Conservation (phyloP, 2,329 filamentous ascomycete genomes). For the Neodidymelliopsis sp. region DNA sequence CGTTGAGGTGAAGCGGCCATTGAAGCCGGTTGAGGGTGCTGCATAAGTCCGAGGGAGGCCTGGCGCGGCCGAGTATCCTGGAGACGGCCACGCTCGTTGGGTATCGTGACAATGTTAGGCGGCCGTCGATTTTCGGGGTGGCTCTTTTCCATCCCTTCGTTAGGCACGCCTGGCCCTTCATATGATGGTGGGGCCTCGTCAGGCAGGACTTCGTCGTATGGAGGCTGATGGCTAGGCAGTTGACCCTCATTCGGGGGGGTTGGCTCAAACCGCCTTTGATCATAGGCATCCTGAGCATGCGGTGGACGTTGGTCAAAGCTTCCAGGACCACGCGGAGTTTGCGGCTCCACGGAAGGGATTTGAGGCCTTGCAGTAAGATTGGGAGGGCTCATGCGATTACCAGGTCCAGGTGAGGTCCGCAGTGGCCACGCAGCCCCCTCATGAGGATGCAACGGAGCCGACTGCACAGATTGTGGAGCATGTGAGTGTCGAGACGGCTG, state of each 20-base stretch:
- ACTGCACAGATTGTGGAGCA: constrained; percentile 32
- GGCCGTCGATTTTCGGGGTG: constrained; percentile 37
- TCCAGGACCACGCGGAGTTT: constrained; percentile 29
- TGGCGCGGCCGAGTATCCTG: constrained; percentile 41
- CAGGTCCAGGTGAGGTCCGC: constrained; percentile 34
- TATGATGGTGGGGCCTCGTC: constrained; percentile 48
- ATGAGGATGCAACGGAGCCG: constrained; percentile 30
- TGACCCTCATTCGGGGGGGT: constrained; percentile 8
- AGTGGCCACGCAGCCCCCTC: constrained; percentile 32
- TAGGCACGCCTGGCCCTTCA: constrained; percentile 38
- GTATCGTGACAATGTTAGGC: constrained; percentile 38
- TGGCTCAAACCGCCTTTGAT: constrained; percentile 6
- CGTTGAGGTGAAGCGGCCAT: constrained; percentile 50
- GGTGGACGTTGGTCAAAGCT: constrained; percentile 17
- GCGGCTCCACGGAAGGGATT: constrained; percentile 33
- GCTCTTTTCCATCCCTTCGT: constrained; percentile 44
- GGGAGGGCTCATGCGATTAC: constrained; percentile 27
- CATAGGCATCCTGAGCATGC: constrained; percentile 2
- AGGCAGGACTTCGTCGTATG: constrained; percentile 31
- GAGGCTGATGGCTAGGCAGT: constrained; percentile 17
- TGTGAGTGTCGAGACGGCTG: constrained; percentile 17
- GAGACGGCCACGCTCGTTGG: constrained; percentile 10
- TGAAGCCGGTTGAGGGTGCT: constrained; percentile 49
- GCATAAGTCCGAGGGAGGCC: constrained; percentile 43
- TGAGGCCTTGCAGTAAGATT: constrained; percentile 30